A percentile compares a stretch with the other conserved stretches of the same genome.
These are phyloP conservation scores for Fusarium sp. DNA, from an alignment of 2,329 filamentous ascomycete species.

Conservation along the genomic window DNA sequence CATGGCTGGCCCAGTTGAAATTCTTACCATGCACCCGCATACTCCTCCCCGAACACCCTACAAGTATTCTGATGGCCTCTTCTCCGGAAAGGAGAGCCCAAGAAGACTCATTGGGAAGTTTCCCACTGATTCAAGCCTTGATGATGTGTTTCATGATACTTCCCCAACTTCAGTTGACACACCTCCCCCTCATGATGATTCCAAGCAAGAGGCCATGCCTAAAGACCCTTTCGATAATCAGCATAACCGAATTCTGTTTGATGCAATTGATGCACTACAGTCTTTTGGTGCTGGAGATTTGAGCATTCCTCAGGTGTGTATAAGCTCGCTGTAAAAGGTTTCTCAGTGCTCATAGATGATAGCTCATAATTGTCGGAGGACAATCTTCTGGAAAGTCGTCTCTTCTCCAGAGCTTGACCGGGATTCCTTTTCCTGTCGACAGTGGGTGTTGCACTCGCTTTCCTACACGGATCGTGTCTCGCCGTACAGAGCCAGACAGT, in stretches of 20 bases:
- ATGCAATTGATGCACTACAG: constrained; percentile 52
- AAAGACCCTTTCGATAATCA: constrained; percentile 51
- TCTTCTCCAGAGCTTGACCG: constrained; percentile 51
- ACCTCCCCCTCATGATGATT: not conserved
- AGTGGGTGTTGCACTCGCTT: constrained; percentile 51
- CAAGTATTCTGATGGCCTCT: not conserved
- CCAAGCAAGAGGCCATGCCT: constrained; percentile 17
- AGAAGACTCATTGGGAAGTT: not conserved
- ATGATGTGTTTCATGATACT: constrained; percentile 13
- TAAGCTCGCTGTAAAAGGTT: rapidly evolving
- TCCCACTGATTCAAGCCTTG: constrained; percentile 18
- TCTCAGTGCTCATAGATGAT: not conserved
- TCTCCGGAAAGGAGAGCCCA: not conserved
- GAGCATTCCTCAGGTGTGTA: constrained; percentile 50
- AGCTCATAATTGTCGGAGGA: constrained; percentile 52
- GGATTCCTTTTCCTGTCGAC: constrained; percentile 51
- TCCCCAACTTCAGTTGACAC: not conserved
- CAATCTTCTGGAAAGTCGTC: constrained; percentile 54
- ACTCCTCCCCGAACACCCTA: constrained; percentile 10
- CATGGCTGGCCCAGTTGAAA: constrained; percentile 31
- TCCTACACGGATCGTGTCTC: constrained; percentile 52
- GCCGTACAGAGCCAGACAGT: constrained; percentile 45
- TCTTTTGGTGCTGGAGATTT: constrained; percentile 47
- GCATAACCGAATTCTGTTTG: constrained; percentile 49
- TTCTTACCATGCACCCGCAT: not conserved